phyloP scores from a whole-genome alignment of 352 stramenopile species.

The Globisporangium viniferum region DNA sequence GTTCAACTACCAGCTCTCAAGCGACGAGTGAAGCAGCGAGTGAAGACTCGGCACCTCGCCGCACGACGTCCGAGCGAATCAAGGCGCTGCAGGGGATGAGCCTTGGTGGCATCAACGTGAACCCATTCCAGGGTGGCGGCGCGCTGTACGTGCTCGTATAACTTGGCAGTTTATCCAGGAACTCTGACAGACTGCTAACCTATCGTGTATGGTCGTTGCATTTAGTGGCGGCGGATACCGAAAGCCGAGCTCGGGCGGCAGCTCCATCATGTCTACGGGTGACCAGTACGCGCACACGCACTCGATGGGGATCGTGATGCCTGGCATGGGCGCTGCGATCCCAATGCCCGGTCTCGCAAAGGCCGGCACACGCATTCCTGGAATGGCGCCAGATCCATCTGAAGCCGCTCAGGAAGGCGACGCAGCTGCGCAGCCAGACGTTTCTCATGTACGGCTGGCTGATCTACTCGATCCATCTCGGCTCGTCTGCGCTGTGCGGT shows the following conservation, averaged over 20 bases:
- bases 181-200: background rate
- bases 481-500: background rate
- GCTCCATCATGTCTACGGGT: constrained; percentile 80
- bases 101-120: constrained; percentile 81
- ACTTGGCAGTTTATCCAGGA: no score
- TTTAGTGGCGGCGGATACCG: constrained; percentile 37
- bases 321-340: constrained; percentile 76
- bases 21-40: constrained; percentile 6
- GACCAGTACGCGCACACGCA: constrained; percentile 75
- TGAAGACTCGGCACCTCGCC: constrained; percentile 13
- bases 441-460: constrained; percentile 54
- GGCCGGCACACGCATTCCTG: constrained; percentile 57
- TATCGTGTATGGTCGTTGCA: background rate
- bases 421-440: constrained; percentile 32
- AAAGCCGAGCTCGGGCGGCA: constrained; percentile 30
- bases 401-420: constrained; percentile 25
- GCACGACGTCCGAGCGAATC: constrained; percentile 54
- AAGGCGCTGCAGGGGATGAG: constrained; percentile 68
- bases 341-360: constrained; percentile 82
- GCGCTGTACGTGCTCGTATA: constrained; percentile 17
- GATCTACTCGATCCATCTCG: background rate
- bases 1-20: constrained; percentile 1
- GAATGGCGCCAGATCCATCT: constrained; percentile 37
- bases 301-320: constrained; percentile 72
- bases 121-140: constrained; percentile 62